A percentile compares a stretch with the other conserved stretches of the same genome.
phyloP scores from a whole-genome alignment of 306 rosid genomes.

The Vachellia pachyceras region DNA sequence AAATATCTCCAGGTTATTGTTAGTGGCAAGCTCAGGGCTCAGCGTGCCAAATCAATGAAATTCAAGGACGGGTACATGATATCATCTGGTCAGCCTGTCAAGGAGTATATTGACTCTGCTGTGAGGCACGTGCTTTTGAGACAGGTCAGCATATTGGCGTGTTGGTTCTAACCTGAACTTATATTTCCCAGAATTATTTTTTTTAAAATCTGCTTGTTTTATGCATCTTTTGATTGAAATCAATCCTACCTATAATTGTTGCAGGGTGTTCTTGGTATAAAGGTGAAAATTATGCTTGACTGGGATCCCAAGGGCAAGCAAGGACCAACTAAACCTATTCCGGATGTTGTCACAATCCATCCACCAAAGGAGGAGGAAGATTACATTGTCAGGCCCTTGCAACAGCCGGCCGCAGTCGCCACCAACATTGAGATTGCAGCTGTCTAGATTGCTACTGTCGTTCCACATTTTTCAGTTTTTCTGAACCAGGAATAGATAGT shows the following conservation, averaged over 20 bases:
- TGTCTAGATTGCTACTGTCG: conserved; percentile 15
- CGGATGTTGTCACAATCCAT: conserved; percentile 49
- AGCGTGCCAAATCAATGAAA: conserved; percentile 60
- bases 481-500: conserved; percentile 1
- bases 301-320: conserved; percentile 37
- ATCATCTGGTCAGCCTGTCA: conserved; percentile 61
- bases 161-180: not conserved
- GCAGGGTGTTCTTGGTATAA: conserved; percentile 35
- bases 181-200: not conserved
- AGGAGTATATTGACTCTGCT: conserved; percentile 55
- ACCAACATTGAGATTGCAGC: conserved; percentile 43
- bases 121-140: conserved; percentile 63
- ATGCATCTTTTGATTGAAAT: not conserved
- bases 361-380: conserved; percentile 56
- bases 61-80: conserved; percentile 67
- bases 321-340: conserved; percentile 16
- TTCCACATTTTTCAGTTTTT: not conserved
- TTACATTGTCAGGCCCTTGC: conserved; percentile 27
- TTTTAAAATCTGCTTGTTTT: no score
- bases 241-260: not conserved
- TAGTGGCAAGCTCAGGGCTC: conserved; percentile 64
- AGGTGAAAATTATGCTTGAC: conserved; percentile 37
- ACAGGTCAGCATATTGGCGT: conserved; percentile 43
- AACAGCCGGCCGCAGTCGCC: conserved; percentile 1
- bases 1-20: conserved; percentile 52